Conservation (phyloP, 2,329 filamentous ascomycete species). For the Fusarium tupiense region DNA sequence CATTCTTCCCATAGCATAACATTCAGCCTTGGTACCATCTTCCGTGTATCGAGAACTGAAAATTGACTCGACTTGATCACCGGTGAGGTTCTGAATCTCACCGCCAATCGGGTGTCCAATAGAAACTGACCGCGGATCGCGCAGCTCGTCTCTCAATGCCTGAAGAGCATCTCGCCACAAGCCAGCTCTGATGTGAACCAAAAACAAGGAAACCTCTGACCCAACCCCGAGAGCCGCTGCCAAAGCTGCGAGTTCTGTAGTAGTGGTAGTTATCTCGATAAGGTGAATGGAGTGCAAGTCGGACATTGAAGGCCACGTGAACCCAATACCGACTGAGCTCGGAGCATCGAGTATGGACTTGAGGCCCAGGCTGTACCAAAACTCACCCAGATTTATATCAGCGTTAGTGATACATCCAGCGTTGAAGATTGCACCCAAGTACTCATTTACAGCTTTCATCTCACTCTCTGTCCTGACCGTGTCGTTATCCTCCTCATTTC, state of each 20-base stretch:
- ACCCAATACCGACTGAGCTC: neutral
- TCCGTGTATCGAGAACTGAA: accelerated
- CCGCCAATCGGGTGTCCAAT: neutral
- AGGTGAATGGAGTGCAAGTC: neutral
- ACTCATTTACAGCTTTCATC: neutral
- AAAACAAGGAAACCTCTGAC: neutral
- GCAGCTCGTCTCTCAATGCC: neutral
- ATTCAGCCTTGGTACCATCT: neutral
- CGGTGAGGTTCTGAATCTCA: accelerated
- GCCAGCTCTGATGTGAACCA: neutral
- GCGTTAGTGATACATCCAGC: neutral
- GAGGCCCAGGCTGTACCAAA: neutral
- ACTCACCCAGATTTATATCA: neutral
- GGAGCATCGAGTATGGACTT: neutral
- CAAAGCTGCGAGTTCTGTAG: accelerated
- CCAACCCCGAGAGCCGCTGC: accelerated
- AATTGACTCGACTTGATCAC: neutral
- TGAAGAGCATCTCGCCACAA: neutral
- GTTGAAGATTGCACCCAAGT: neutral
- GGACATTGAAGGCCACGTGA: accelerated
- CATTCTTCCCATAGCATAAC: neutral
- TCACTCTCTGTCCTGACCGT: neutral
- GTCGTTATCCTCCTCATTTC: neutral
- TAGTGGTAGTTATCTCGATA: accelerated
- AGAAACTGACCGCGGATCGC: neutral